These are phyloP conservation scores for Eimeria acervulina DNA, from an alignment of 169 alveolate genomes.

Conservation along the genomic window DNA sequence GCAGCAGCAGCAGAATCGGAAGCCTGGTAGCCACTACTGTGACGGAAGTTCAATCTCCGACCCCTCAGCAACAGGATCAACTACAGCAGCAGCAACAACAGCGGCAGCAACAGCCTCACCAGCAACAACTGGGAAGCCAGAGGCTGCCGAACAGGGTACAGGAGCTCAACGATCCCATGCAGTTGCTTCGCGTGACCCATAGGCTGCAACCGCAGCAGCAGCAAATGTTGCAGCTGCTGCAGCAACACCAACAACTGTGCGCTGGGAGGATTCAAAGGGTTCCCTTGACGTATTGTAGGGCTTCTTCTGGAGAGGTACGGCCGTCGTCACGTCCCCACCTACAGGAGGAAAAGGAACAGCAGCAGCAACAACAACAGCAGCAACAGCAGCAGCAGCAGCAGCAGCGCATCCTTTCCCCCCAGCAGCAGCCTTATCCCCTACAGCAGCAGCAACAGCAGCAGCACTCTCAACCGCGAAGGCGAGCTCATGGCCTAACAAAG, in stretches of 20 bases:
- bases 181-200: neutral
- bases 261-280: slow-evolving; percentile 2
- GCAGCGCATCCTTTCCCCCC: neutral
- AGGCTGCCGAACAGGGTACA: neutral
- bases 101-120: neutral
- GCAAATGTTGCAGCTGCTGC: slow-evolving; percentile 26
- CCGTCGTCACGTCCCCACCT: neutral
- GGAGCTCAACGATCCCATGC: neutral
- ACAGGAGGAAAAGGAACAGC: neutral
- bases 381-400: slow-evolving; percentile 41
- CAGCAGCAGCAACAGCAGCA: slow-evolving; percentile 46
- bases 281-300: neutral
- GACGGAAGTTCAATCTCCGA: slow-evolving; percentile 44
- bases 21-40: slow-evolving; percentile 63
- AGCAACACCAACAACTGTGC: neutral
- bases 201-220: slow-evolving; percentile 9
- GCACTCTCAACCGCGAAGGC: slow-evolving; percentile 11
- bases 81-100: slow-evolving; percentile 36
- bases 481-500: neutral
- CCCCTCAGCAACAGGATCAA: slow-evolving; percentile 31
- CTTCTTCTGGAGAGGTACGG: neutral
- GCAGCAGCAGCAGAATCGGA: slow-evolving; percentile 75
- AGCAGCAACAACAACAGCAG: slow-evolving; percentile 13
- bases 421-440: neutral
- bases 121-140: neutral